Conservation (phyloP, 257 asterid genomes). For the Handroanthus guayacan region DNA sequence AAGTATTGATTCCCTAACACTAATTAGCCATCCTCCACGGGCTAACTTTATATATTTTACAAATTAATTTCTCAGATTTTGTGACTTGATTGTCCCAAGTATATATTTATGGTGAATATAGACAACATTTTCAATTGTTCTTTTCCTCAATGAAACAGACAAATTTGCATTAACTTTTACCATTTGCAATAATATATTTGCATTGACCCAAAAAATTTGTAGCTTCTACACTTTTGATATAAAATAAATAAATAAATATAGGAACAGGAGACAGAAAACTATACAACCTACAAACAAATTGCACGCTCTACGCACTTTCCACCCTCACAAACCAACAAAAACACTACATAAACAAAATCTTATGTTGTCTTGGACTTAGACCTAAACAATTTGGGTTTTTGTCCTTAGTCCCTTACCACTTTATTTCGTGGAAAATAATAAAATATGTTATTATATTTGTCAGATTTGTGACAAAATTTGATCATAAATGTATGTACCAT, state of each 20-base stretch:
- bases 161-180: slow-evolving; percentile 27
- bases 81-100: background rate
- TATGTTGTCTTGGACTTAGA: slow-evolving; percentile 26
- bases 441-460: background rate
- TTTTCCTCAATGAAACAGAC: slow-evolving; percentile 34
- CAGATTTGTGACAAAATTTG: slow-evolving; percentile 16
- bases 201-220: slow-evolving; percentile 49
- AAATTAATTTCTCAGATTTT: background rate
- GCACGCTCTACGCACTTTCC: slow-evolving; percentile 18
- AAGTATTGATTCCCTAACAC: background rate
- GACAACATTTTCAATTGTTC: slow-evolving; percentile 21
- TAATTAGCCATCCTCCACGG: background rate
- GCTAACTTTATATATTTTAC: background rate
- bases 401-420: slow-evolving; percentile 16
- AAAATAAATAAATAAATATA: slow-evolving; percentile 1
- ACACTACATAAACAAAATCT: slow-evolving; percentile 20
- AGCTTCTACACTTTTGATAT: slow-evolving; percentile 39
- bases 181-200: slow-evolving; percentile 41
- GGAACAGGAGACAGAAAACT: background rate
- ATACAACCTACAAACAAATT: slow-evolving; percentile 31
- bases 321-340: slow-evolving; percentile 38
- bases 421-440: slow-evolving; percentile 2
- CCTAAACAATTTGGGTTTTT: slow-evolving; percentile 5
- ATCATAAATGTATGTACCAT: slow-evolving; percentile 16
- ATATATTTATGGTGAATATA: background rate